A percentile compares a stretch with the other conserved stretches of the same genome.
Conservation (phyloP, 208 protist species). For the Leishmania arabica region DNA sequence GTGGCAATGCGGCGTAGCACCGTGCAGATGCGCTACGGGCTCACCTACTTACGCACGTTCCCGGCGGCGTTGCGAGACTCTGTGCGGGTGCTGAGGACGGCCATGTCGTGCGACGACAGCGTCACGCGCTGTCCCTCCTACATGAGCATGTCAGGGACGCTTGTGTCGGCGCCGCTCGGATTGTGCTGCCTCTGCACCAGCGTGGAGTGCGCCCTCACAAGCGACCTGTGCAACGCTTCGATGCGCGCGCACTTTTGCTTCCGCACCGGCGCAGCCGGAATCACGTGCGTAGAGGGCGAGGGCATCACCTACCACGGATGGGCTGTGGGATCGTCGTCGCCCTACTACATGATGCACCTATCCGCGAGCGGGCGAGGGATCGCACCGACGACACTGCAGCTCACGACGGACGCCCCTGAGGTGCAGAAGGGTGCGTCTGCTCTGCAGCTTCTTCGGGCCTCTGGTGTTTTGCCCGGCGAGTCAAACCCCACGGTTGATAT, state of each 20-base stretch:
- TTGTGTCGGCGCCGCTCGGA: constrained; percentile 47
- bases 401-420: constrained; percentile 23
- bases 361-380: constrained; percentile 22
- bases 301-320: constrained; percentile 47
- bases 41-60: constrained; percentile 57
- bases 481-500: constrained; percentile 15
- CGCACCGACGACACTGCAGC: constrained; percentile 18
- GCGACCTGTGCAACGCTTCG: constrained; percentile 20
- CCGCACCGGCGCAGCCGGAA: constrained; percentile 15
- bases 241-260: constrained; percentile 47
- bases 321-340: constrained; percentile 13
- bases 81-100: constrained; percentile 21
- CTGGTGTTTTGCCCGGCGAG: constrained; percentile 1
- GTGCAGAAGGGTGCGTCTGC: constrained; percentile 7
- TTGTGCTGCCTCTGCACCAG: constrained; percentile 56
- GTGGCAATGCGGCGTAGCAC: constrained; percentile 31
- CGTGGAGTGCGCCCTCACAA: constrained; percentile 28
- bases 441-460: constrained; percentile 16
- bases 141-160: constrained; percentile 14
- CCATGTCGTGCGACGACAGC: constrained; percentile 24
- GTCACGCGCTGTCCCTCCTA: constrained; percentile 39
- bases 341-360: constrained; percentile 43
- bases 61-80: constrained; percentile 45
- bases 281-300: constrained; percentile 22
- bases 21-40: constrained; percentile 45